Evolutionary conservation across 305 asterid species (phyloP).

Genomic region (Nicotiana rustica): DNA sequence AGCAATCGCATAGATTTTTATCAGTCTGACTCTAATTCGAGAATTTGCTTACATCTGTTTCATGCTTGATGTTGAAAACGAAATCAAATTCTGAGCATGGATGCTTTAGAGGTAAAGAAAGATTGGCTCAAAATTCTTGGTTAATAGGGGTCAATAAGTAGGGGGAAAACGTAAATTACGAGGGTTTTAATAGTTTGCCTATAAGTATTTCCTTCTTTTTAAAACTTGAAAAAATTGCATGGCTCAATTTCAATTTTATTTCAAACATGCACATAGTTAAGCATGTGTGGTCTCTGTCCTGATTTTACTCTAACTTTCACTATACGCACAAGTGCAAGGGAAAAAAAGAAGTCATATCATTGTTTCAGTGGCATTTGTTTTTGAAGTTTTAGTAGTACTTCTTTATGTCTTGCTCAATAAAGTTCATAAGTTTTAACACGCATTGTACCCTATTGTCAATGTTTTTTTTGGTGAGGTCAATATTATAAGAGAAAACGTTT

Average conservation of each 20-base stretch:
- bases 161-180: no score
- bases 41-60: no score
- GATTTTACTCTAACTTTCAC: conserved; percentile 29
- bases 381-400: conserved; percentile 14
- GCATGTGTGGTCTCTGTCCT: conserved; percentile 16
- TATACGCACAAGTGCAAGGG: not conserved
- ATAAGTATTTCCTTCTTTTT: not conserved
- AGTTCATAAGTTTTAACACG: not conserved
- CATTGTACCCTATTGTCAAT: not conserved
- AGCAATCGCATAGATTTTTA: no score
- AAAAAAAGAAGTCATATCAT: not conserved
- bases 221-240: not conserved
- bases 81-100: not conserved
- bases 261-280: not conserved
- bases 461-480: conserved; percentile 1
- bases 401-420: conserved; percentile 31
- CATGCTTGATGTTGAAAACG: not conserved
- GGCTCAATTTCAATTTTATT: not conserved
- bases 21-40: not conserved
- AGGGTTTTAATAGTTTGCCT: not conserved
- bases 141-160: not conserved
- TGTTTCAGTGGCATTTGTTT: conserved; percentile 8
- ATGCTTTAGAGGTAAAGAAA: not conserved
- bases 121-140: not conserved
- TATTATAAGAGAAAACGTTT: no score